phyloP scores from a whole-genome alignment of 75 land plant species.

The Azolla pinnata region DNA sequence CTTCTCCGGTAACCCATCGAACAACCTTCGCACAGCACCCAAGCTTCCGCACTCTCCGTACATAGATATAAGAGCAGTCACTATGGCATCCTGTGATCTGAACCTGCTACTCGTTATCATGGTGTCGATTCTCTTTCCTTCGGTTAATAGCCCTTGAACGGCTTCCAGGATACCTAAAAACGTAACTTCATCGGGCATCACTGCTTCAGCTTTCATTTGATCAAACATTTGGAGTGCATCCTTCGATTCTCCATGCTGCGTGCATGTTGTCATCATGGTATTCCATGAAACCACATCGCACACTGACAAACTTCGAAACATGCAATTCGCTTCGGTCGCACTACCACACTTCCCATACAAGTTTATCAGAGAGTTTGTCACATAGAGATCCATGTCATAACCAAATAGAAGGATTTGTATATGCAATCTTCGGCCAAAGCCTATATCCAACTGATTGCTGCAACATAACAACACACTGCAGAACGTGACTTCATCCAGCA shows the following conservation, averaged over 20 bases:
- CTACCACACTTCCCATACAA: conserved; percentile 33
- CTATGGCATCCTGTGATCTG: no score
- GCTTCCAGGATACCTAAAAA: conserved; percentile 23
- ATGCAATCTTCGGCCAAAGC: conserved; percentile 16
- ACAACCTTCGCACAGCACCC: no score
- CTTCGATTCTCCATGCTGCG: conserved; percentile 23
- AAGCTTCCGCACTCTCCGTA: conserved; percentile 62
- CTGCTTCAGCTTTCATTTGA: conserved; percentile 18
- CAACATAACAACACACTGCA: conserved; percentile 16
- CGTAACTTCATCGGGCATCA: conserved; percentile 28
- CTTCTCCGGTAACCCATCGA: no score
- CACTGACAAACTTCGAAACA: conserved; percentile 11
- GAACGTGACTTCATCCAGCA: conserved; percentile 16
- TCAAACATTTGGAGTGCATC: conserved; percentile 20
- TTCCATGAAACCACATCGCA: conserved; percentile 19
- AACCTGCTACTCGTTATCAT: no score
- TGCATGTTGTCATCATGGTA: conserved; percentile 20
- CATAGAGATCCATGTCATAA: background rate
- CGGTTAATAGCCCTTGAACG: no score
- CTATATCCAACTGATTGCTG: conserved; percentile 6
- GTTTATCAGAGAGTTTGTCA: conserved; percentile 14
- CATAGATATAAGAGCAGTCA: no score
- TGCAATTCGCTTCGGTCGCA: conserved; percentile 9
- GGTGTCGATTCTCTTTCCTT: no score
- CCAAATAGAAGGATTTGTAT: conserved; percentile 9